Evolutionary conservation across 192 early-diverging fungal genomes (phyloP).

Genomic region (Coemansia sp.): DNA sequence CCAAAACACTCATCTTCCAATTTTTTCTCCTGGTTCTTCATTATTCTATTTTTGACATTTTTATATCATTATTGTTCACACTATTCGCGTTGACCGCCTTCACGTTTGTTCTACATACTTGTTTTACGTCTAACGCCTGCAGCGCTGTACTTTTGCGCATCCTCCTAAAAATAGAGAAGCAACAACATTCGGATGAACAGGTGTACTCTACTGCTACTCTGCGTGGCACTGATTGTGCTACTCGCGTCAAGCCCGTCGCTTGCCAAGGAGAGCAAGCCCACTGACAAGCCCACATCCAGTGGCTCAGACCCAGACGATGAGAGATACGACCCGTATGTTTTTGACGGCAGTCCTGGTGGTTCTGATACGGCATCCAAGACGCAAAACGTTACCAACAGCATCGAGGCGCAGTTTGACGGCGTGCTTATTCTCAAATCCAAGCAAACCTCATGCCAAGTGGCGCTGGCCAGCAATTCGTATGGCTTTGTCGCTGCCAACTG

Average conservation of each 20-base stretch:
- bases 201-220: neutral
- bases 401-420: slow-evolving; percentile 15
- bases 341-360: neutral
- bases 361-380: neutral
- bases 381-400: neutral
- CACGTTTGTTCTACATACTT: neutral
- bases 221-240: neutral
- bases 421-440: slow-evolving; percentile 17
- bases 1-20: too few species aligned
- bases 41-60: neutral
- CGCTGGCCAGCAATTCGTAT: slow-evolving; percentile 6
- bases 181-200: neutral
- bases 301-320: neutral
- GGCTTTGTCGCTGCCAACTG: slow-evolving; percentile 36
- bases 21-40: neutral
- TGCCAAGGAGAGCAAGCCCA: neutral
- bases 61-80: neutral
- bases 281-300: neutral
- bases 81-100: slow-evolving; percentile 1
- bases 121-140: neutral
- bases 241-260: neutral
- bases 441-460: slow-evolving; percentile 32
- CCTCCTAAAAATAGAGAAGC: neutral
- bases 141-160: neutral
- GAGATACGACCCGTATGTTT: neutral